Evolutionary conservation across 495 filamentous ascomycete genomes (phyloP).

Genomic region (Corynascus novoguineensis): DNA sequence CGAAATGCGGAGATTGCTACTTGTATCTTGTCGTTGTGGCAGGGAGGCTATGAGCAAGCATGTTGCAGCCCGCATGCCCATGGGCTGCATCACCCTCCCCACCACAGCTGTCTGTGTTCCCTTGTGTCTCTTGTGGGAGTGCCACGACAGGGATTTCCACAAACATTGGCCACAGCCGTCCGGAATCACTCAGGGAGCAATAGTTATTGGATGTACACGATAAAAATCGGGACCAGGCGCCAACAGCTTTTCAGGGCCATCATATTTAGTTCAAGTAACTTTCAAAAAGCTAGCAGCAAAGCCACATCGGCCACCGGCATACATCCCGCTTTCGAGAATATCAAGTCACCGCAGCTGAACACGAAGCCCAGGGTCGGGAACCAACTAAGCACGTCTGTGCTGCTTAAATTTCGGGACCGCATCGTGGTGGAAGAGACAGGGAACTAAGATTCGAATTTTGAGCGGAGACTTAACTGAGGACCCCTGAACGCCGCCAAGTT

Average conservation of each 20-base stretch:
- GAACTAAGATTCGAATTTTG: neutral
- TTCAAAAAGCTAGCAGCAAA: too few species aligned
- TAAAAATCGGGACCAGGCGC: too few species aligned
- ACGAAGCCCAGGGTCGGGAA: too few species aligned
- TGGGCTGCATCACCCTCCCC: constrained; percentile 12
- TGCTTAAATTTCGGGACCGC: neutral
- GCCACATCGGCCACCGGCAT: too few species aligned
- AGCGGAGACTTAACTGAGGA: neutral
- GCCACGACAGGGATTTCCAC: constrained; percentile 15
- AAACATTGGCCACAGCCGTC: constrained; percentile 10
- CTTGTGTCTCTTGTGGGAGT: constrained; percentile 14
- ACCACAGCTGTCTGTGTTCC: too few species aligned
- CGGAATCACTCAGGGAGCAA: neutral
- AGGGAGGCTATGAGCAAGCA: constrained; percentile 20
- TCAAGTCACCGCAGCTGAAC: too few species aligned
- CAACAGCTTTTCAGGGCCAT: too few species aligned
- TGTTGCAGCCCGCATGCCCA: constrained; percentile 15
- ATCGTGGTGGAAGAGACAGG: neutral
- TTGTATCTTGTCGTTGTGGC: too few species aligned
- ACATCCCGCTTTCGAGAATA: too few species aligned
- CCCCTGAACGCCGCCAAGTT: neutral
- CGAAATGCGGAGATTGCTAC: constrained; percentile 16
- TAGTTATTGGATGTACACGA: neutral
- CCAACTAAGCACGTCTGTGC: too few species aligned
- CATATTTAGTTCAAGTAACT: too few species aligned